These are phyloP conservation scores for Coemansia sp. DNA, from an alignment of 192 early-diverging fungal species.

Conservation along the genomic window DNA sequence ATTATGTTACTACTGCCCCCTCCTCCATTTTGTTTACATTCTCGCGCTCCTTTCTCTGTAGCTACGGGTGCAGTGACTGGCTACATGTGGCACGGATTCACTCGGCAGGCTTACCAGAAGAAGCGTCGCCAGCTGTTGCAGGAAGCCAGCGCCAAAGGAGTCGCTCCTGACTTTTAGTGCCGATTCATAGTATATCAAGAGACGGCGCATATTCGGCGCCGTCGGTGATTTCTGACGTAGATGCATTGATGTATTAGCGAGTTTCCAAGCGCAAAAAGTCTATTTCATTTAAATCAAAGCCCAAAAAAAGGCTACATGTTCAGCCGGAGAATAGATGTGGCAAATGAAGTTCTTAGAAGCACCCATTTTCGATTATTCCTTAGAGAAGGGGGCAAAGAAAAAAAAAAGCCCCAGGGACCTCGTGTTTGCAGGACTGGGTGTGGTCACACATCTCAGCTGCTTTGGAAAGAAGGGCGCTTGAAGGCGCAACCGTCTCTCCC, in stretches of 20 bases:
- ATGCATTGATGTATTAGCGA: not conserved
- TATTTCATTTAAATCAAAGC: not conserved
- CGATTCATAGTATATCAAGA: not conserved
- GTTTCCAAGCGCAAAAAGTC: not conserved
- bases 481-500: not conserved
- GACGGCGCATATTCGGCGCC: not conserved
- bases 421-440: not conserved
- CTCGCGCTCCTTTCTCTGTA: conserved; percentile 17
- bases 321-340: not conserved
- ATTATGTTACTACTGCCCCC: conserved; percentile 2
- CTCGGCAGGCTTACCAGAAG: conserved; percentile 52
- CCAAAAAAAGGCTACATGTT: not conserved
- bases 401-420: not conserved
- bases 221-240: not conserved
- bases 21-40: conserved; percentile 2
- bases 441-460: not conserved
- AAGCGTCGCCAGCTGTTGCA: conserved; percentile 41
- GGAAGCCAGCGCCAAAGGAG: conserved; percentile 32
- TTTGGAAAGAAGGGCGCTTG: conserved; percentile 2
- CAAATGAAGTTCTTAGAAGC: too few species aligned
- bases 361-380: not conserved
- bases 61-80: conserved; percentile 49
- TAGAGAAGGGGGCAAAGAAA: not conserved
- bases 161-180: conserved; percentile 19
- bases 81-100: conserved; percentile 57